Conservation (phyloP, 768 basidiomycete genomes). For the Russula sp. region DNA sequence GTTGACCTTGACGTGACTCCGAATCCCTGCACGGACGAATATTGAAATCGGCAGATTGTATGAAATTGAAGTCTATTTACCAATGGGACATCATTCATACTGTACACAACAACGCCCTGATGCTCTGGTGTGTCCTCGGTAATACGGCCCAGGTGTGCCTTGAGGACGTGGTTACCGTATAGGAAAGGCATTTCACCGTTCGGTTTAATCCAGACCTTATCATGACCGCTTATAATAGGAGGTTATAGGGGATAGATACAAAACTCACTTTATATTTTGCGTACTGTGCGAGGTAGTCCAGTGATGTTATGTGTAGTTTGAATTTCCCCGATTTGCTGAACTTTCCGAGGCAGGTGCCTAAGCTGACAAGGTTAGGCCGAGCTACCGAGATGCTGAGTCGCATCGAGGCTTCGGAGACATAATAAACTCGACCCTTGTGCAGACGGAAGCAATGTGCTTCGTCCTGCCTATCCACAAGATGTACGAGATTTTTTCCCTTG, state of each 20-base stretch:
- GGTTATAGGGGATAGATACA: not conserved
- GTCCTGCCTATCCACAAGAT: slow-evolving; percentile 90
- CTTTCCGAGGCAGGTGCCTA: slow-evolving; percentile 97
- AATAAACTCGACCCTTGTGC: slow-evolving; percentile 92
- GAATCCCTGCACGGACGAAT: slow-evolving; percentile 63
- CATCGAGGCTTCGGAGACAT: slow-evolving; percentile 94
- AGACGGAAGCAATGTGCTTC: slow-evolving; percentile 95
- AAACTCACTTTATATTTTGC: slow-evolving; percentile 89
- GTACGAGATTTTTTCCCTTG: slow-evolving; percentile 93
- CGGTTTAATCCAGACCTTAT: slow-evolving; percentile 95
- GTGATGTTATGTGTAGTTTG: slow-evolving; percentile 89
- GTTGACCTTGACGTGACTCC: slow-evolving; percentile 96
- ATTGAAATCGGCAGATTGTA: slow-evolving; percentile 7
- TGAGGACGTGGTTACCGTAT: slow-evolving; percentile 97
- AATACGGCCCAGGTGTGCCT: slow-evolving; percentile 97
- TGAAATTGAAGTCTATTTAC: slow-evolving; percentile 35
- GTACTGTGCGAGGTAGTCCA: slow-evolving; percentile 92
- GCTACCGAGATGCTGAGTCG: slow-evolving; percentile 89
- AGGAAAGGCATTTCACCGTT: slow-evolving; percentile 99
- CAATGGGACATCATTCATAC: slow-evolving; percentile 91
- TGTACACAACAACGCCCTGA: slow-evolving; percentile 95
- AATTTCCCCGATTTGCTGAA: slow-evolving; percentile 98
- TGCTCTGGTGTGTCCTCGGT: slow-evolving; percentile 99
- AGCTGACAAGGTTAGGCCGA: slow-evolving; percentile 82
- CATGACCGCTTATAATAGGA: not conserved